Evolutionary conservation across 2,329 filamentous ascomycete species (phyloP).

Genomic region (Alternaria burnsii): DNA sequence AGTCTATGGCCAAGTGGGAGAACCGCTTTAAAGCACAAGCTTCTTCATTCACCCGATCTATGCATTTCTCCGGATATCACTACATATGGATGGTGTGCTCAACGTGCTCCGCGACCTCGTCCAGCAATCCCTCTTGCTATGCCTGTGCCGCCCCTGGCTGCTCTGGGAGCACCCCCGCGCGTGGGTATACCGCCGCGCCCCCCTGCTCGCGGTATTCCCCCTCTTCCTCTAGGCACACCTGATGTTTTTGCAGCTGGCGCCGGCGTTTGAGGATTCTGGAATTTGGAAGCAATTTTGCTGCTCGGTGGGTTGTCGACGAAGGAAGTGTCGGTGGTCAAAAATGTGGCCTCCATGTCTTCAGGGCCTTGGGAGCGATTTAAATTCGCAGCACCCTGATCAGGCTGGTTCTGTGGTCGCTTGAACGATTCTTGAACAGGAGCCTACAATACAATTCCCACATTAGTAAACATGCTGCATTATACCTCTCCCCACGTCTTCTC

Average conservation of each 20-base stretch:
- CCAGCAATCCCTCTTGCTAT: slow-evolving; percentile 47
- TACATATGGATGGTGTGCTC: slow-evolving; percentile 12
- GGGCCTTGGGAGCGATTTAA: slow-evolving; percentile 35
- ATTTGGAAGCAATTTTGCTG: slow-evolving; percentile 57
- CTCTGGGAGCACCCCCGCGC: slow-evolving; percentile 43
- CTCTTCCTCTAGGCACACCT: slow-evolving; percentile 37
- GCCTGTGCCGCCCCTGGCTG: slow-evolving; percentile 47
- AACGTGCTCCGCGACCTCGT: slow-evolving; percentile 43
- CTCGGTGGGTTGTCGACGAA: slow-evolving; percentile 85
- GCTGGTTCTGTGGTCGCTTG: slow-evolving; percentile 52
- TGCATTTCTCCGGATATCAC: slow-evolving; percentile 13
- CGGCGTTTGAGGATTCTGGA: slow-evolving; percentile 48
- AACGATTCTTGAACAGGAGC: slow-evolving; percentile 87
- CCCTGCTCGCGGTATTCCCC: slow-evolving; percentile 48
- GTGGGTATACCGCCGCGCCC: slow-evolving; percentile 46
- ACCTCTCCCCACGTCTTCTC: too few relatives aligned
- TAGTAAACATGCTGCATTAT: not conserved
- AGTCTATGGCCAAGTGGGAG: not conserved
- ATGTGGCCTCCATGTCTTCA: slow-evolving; percentile 77
- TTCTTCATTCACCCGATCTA: not conserved
- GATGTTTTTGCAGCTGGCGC: slow-evolving; percentile 33
- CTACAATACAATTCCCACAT: slow-evolving; percentile 59
- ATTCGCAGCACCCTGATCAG: slow-evolving; percentile 31
- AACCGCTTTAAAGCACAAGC: not conserved
- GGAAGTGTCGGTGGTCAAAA: slow-evolving; percentile 91